Base-by-base conservation (phyloP, 352 stramenopile species). In the Globisporangium abappressorium region DNA sequence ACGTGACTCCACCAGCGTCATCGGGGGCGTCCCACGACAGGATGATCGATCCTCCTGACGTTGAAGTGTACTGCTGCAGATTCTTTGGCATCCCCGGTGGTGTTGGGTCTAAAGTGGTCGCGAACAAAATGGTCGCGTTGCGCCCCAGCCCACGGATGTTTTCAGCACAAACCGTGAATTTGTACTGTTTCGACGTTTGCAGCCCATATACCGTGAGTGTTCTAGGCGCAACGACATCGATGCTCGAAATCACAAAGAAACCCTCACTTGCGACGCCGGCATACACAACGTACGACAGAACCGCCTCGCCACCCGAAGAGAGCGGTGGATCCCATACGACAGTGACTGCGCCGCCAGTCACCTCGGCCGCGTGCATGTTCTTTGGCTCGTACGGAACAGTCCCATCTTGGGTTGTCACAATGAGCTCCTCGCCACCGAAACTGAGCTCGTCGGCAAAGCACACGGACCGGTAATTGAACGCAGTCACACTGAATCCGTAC, bases 381-480 rank as follows among this genome's bases (percentile, higher is more conserved):
- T 80, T 83, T 5, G 82, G 82, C 5, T 82, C 69, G 15, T 72
- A 86, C 6, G 82, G 78, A 0, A 77, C 66, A 1, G 71, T 76
- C 0, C 62, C 75, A 33, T 79, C 74, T 33, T 75, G 66, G 0
- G 77, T 90, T 3, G 49, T 80, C 0, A 86, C 54, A 14, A 72
- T 14, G 20, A 90, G 71, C 20, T 82, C 71, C 0, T 78, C 70
- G 26, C 78, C 69, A 30, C 65, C 66, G 0, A 60, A 55, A 9
- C 70, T 62, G 20, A 74, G 66, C 55, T 84, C 72, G 11, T 70
- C 72, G 0, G 68, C 33, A 51, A 68, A 58, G 33, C 82, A 90
- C 7, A 82, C 57, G 0, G 80, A 82, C 3, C 73, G 74, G 5
- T 80, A 84, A 51, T 87, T 90, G 41, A 81, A 81, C 2, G 75